phyloP scores from a whole-genome alignment of 345 rosid species.

The Brassica cretica region DNA sequence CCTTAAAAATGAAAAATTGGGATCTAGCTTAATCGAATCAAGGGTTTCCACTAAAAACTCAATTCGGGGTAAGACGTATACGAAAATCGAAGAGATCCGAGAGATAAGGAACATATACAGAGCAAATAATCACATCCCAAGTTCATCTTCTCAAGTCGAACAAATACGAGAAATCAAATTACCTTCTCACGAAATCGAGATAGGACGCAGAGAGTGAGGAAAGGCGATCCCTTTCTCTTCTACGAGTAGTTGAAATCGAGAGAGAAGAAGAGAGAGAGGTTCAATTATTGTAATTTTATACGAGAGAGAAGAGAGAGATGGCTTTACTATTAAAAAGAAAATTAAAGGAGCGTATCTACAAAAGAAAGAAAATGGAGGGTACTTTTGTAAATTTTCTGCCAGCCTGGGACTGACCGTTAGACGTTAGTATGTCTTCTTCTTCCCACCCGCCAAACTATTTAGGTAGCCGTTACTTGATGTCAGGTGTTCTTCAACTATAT shows the following conservation, averaged over 20 bases:
- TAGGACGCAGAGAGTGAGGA: constrained; percentile 15
- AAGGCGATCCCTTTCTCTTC: constrained; percentile 36
- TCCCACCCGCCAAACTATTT: constrained; percentile 25
- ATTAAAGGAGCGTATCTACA: constrained; percentile 29
- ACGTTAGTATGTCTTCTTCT: constrained; percentile 37
- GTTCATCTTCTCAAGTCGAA: constrained; percentile 1
- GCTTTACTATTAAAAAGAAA: constrained; percentile 9
- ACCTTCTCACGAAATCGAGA: constrained; percentile 10
- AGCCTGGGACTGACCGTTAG: constrained; percentile 41
- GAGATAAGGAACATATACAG: constrained; percentile 1
- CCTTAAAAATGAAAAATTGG: constrained; percentile 20
- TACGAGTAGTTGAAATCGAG: constrained; percentile 27
- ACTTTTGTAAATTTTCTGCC: constrained; percentile 11
- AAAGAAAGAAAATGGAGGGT: background rate
- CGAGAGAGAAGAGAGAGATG: constrained; percentile 10
- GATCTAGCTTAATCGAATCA: constrained; percentile 15
- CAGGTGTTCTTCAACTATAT: constrained; percentile 27
- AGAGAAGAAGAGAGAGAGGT: background rate
- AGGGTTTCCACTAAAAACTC: constrained; percentile 11
- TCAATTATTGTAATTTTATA: constrained; percentile 35
- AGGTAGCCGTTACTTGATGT: constrained; percentile 39
- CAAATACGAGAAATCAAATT: constrained; percentile 5
- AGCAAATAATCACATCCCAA: constrained; percentile 23
- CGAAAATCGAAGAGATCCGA: background rate
- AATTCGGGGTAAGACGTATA: background rate